Evolutionary conservation across 2,329 filamentous ascomycete species (phyloP), one percentile per base, ranked within the genome.

Genomic region (Xylaria digitata): DNA sequence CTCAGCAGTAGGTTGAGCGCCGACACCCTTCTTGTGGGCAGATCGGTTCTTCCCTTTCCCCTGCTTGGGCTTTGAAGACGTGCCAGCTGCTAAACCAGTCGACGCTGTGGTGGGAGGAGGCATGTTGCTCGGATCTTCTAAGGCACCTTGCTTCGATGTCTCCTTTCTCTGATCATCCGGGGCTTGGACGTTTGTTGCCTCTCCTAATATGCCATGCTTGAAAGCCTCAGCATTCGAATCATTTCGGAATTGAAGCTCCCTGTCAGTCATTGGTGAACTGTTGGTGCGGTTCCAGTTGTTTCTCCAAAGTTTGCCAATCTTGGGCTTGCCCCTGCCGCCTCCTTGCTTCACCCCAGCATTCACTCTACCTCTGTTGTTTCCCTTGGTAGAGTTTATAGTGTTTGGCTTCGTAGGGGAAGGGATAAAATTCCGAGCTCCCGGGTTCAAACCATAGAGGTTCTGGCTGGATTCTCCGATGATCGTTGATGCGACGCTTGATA

Each of bases 381-480:
- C 37, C 26, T 32, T 32, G 23, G 23, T 37, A 0, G 57, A 50
- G 26, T 30, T 61, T 37, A 17, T 34, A 9, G 45, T 3, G 6
- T 23, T 50, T 1, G n/a, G 43, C 3, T 3, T 5, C 1, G 40
- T 9, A 23, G 50, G 56, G 6, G 60, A 45, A 8, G 70, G 68
- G 1, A 63, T 43, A 19, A 73, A 74, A 40, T 68, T 53, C 52
- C 68, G 59, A 26, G 71, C 71, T 2, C 58, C 45, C 1, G 72
- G 71, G 53, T 73, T 73, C 21, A 72, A 42, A 17, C 37, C 52
- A 45, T 19, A 50, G 30, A 1, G 37, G n/a, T 23, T 65, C 13
- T 19, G 15, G 7, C n/a, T 42, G 9, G 30, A 40, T 7, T 54
- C 61, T n/a, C 32, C 26, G 15, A 19, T 30, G 21, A 37, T n/a